Evolutionary conservation across 306 rosid species (phyloP).

Genomic region (Nissolia schottii): DNA sequence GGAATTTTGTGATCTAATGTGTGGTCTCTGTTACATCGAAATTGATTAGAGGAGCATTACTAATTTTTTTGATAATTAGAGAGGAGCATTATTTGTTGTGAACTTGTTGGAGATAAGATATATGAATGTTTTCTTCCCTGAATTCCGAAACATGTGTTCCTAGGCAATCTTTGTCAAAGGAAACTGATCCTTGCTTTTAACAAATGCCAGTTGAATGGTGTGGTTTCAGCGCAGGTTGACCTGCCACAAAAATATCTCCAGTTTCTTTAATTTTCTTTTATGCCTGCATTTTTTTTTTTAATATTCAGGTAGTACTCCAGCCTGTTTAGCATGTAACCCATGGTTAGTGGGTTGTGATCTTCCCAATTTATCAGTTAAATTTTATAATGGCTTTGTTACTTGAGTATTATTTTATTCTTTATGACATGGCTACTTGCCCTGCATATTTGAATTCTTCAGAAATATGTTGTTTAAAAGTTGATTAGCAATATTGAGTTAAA

Average conservation of each 20-base stretch:
- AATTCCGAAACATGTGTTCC: too few species aligned
- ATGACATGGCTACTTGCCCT: background rate
- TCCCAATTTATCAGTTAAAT: background rate
- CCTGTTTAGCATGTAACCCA: background rate
- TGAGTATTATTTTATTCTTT: background rate
- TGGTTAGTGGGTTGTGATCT: background rate
- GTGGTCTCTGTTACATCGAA: background rate
- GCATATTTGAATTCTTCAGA: background rate
- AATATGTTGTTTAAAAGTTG: background rate
- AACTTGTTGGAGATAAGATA: background rate
- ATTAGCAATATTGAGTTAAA: background rate
- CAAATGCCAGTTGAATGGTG: background rate
- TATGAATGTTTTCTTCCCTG: too few species aligned
- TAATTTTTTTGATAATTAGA: too few species aligned
- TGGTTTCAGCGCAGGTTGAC: background rate
- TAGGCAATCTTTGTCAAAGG: too few species aligned
- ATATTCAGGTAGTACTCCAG: background rate
- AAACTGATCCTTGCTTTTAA: too few species aligned
- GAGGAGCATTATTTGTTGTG: background rate
- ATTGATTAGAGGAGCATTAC: background rate
- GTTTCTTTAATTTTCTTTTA: background rate
- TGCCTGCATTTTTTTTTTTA: background rate
- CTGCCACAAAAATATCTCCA: background rate
- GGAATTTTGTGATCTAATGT: background rate
- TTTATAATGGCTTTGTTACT: background rate